phyloP scores from a whole-genome alignment of 1,139 yeast genomes.

The Wickerhamomyces sp. region DNA sequence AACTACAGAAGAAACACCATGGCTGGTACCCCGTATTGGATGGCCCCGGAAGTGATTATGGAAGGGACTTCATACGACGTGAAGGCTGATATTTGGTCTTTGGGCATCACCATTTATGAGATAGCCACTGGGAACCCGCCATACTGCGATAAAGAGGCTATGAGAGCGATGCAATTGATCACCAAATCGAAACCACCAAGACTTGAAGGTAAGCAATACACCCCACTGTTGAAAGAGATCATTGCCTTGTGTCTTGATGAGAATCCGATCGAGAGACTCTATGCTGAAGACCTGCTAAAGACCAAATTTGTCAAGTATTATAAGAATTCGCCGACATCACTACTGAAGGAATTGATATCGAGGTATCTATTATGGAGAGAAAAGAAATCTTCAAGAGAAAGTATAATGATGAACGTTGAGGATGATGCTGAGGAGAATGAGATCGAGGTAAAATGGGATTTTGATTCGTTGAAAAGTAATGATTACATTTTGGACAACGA shows the following conservation, averaged over 20 bases:
- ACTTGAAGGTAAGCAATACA: slow-evolving; percentile 83
- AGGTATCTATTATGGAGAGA: slow-evolving; percentile 81
- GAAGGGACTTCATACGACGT: slow-evolving; percentile 85
- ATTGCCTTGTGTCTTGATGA: slow-evolving; percentile 92
- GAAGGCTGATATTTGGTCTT: slow-evolving; percentile 89
- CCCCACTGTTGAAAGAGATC: slow-evolving; percentile 73
- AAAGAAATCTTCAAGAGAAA: slow-evolving; percentile 47
- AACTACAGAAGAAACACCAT: slow-evolving; percentile 83
- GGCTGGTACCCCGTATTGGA: slow-evolving; percentile 99
- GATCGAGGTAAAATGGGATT: slow-evolving; percentile 82
- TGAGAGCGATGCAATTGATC: slow-evolving; percentile 91
- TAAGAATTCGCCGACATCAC: slow-evolving; percentile 51
- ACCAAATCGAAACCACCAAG: slow-evolving; percentile 93
- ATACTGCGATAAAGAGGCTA: slow-evolving; percentile 89
- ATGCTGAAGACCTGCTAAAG: slow-evolving; percentile 79
- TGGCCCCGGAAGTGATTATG: slow-evolving; percentile 98
- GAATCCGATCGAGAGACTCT: slow-evolving; percentile 80
- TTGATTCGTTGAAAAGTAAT: slow-evolving; percentile 68
- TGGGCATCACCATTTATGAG: slow-evolving; percentile 92
- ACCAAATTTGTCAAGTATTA: slow-evolving; percentile 65
- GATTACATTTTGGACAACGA: slow-evolving; percentile 70
- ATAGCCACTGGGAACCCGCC: slow-evolving; percentile 98
- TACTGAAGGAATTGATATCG: slow-evolving; percentile 72
- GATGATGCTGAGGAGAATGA: slow-evolving; percentile 29
- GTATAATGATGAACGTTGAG: slow-evolving; percentile 26